Percentiles rank a stretch among this genome's conserved stretches.
phyloP scores from a whole-genome alignment of 2,329 filamentous ascomycete genomes.

The Botrytis cinerea region DNA sequence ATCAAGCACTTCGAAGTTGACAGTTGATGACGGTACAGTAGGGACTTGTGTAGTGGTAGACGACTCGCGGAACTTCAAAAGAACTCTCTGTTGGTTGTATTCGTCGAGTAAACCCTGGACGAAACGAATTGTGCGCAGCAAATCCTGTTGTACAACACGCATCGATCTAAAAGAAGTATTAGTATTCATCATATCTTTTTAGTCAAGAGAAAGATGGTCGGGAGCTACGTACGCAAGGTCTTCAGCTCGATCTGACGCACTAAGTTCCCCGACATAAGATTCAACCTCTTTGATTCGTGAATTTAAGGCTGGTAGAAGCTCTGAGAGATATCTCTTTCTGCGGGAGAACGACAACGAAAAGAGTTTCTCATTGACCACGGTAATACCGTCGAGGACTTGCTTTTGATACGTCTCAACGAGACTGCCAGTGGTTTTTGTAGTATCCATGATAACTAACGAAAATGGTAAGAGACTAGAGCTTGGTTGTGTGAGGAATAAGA shows the following conservation, averaged over 20 bases:
- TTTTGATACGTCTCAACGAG: neutral
- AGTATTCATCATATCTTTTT: neutral
- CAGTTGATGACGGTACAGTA: neutral
- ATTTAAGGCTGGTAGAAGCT: neutral
- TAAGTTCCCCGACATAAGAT: neutral
- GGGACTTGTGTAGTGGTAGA: neutral
- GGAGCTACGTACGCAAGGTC: neutral
- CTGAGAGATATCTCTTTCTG: neutral
- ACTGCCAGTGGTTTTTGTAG: neutral
- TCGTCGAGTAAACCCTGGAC: neutral
- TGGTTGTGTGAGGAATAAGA: neutral
- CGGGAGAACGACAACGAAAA: neutral
- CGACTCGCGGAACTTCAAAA: neutral
- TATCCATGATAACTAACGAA: neutral
- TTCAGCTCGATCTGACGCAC: no score
- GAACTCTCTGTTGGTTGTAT: neutral
- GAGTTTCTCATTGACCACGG: neutral
- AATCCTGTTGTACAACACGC: neutral
- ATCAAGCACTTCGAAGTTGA: neutral
- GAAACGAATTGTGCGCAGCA: neutral
- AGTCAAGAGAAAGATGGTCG: neutral
- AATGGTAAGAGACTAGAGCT: neutral
- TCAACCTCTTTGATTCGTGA: neutral
- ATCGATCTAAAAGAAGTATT: neutral
- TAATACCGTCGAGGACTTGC: neutral